These are phyloP conservation scores for Fusarium tanahbumbuense DNA, from an alignment of 2,329 filamentous ascomycete genomes.

Conservation along the genomic window DNA sequence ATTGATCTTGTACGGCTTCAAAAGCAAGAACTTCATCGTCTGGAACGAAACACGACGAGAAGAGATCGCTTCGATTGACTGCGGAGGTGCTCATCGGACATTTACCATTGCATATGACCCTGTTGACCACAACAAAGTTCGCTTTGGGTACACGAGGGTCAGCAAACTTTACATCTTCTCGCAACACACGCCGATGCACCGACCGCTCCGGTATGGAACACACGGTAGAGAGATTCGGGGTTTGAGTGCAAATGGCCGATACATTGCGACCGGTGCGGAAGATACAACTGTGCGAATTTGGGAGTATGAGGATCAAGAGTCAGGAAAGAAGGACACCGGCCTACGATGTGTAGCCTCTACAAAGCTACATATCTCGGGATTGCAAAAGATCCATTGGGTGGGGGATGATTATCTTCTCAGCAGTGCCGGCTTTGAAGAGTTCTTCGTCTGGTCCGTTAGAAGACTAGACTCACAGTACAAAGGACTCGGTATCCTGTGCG, in stretches of 20 bases:
- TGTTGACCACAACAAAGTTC: slow-evolving; percentile 50
- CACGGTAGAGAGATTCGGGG: slow-evolving; percentile 88
- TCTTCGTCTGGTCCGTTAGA: slow-evolving; percentile 82
- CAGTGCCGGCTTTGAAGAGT: slow-evolving; percentile 87
- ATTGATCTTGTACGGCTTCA: slow-evolving; percentile 83
- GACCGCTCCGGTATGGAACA: slow-evolving; percentile 73
- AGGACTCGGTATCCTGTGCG: slow-evolving; percentile 67
- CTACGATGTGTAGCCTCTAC: slow-evolving; percentile 71
- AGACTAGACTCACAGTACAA: slow-evolving; percentile 61
- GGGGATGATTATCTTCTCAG: slow-evolving; percentile 80
- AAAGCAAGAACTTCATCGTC: slow-evolving; percentile 80
- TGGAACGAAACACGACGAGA: slow-evolving; percentile 80
- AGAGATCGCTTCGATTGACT: slow-evolving; percentile 78
- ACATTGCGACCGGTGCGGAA: slow-evolving; percentile 76
- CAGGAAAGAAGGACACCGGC: slow-evolving; percentile 2
- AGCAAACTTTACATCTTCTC: slow-evolving; percentile 63
- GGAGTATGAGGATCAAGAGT: slow-evolving; percentile 53
- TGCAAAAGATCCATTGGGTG: slow-evolving; percentile 85
- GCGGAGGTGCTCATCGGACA: slow-evolving; percentile 84
- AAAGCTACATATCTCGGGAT: slow-evolving; percentile 82
- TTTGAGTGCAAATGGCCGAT: slow-evolving; percentile 56
- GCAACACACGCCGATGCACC: slow-evolving; percentile 52
- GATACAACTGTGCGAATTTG: slow-evolving; percentile 81
- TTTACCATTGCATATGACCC: slow-evolving; percentile 66
- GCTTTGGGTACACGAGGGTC: slow-evolving; percentile 81